Evolutionary conservation across 2,329 filamentous ascomycete genomes (phyloP).

Genomic region (Aspergillus costaricaensis): DNA sequence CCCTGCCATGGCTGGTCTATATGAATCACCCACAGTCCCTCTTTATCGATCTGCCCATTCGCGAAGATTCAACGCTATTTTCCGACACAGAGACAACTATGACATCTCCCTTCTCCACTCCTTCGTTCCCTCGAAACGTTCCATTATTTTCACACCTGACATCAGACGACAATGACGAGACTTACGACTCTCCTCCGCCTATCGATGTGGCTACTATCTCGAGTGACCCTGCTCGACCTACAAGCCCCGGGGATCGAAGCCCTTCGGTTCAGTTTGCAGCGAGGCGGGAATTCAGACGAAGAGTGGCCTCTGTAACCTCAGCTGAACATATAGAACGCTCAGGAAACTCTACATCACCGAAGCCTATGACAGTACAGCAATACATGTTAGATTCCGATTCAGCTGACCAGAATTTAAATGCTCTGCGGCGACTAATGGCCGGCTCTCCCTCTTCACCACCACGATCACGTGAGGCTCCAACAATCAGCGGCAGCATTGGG

Average conservation of each 20-base stretch:
- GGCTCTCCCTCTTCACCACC: neutral
- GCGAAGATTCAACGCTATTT: neutral
- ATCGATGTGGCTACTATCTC: neutral
- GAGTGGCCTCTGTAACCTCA: neutral
- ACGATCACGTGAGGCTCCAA: neutral
- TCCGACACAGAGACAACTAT: neutral
- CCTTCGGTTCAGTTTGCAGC: neutral
- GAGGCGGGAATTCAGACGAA: neutral
- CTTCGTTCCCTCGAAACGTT: neutral
- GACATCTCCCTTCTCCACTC: neutral
- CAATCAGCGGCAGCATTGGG: neutral
- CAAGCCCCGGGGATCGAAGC: neutral
- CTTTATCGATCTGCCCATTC: neutral
- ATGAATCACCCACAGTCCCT: neutral
- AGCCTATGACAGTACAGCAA: neutral
- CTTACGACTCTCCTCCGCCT: neutral
- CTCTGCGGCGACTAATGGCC: neutral
- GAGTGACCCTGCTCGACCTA: neutral
- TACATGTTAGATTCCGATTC: neutral
- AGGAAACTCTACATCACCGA: neutral
- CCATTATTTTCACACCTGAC: neutral
- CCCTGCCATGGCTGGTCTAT: neutral
- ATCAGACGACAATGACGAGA: neutral
- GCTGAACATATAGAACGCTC: neutral
- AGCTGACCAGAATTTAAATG: neutral